Evolutionary conservation across 2,329 filamentous ascomycete genomes (phyloP), one percentile per base, ranked within the genome.

Genomic region (Claviceps maximensis): DNA sequence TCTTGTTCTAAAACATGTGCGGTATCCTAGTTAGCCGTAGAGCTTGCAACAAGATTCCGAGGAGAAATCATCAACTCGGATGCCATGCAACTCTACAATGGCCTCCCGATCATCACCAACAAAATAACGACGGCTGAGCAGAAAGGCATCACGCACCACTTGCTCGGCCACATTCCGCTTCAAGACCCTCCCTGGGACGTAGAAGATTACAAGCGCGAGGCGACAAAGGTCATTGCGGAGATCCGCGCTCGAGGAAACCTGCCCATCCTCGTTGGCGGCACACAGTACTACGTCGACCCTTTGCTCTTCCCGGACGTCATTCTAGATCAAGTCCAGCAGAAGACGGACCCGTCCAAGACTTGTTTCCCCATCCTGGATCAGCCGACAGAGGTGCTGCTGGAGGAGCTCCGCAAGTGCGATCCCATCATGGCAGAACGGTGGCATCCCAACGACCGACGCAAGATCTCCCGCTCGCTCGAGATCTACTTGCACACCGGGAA

Each of bases 1-100:
- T 13, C 9, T 23, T 15, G 15, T 31, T 47, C 45, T 21, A n/a
- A 47, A 29, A 42, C 19, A 29, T 29, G 9, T 10, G 19, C 46
- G 23, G n/a, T 36, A 8, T 25, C 10, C n/a, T 57, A 95, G 89
- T 79, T 96, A 59, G 93, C 93, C 9, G 85, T 98, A 42, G 88
- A 95, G 57, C 72, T 98, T 50, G 93, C 94, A 1, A 76, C 76
- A 44, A 80, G 78, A 23, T 90, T 89, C 69, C 84, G 93, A 67
- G 93, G 94, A 63, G 93, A 98, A 68, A 80, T 98, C 51, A 89
- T 98, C 71, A 98, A 98, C 65, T 88, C 88, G 47, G 93, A 98
- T 74, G 93, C 93, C 41, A 95, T 98, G 89, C 93, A 98, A 67
- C 83, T 98, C 71, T 98, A 98, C 67, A 78, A 80, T 51, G 93